These are phyloP conservation scores for Kappamyces sp. DNA, from an alignment of 192 early-diverging fungal species.

Conservation along the genomic window DNA sequence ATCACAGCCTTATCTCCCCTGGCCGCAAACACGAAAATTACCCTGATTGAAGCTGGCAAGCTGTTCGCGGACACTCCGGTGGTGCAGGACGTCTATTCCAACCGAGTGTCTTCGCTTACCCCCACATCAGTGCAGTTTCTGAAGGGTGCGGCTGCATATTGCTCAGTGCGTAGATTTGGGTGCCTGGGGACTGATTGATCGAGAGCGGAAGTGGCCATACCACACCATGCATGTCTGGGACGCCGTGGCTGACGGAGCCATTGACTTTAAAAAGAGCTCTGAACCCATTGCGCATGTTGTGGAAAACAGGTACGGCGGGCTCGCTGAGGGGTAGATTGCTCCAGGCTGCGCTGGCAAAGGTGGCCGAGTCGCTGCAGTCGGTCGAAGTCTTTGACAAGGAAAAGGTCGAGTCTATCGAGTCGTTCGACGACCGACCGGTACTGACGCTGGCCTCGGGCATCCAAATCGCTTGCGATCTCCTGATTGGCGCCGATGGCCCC, in stretches of 20 bases:
- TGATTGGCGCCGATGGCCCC: constrained; percentile 84
- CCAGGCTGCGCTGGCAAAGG: constrained; percentile 60
- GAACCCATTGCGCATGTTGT: constrained; percentile 71
- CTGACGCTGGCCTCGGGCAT: constrained; percentile 25
- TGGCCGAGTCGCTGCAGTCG: constrained; percentile 24
- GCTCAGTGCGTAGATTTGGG: constrained; percentile 43
- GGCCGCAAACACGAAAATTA: constrained; percentile 44
- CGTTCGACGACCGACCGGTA: constrained; percentile 11
- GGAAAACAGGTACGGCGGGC: constrained; percentile 53
- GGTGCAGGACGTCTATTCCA: constrained; percentile 54
- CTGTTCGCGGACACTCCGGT: constrained; percentile 52
- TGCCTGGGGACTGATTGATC: constrained; percentile 59
- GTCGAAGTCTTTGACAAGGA: constrained; percentile 65
- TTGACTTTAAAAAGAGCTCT: constrained; percentile 49
- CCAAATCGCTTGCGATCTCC: background rate
- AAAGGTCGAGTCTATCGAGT: constrained; percentile 56
- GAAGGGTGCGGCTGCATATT: constrained; percentile 12
- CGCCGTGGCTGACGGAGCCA: constrained; percentile 54
- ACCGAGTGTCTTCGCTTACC: constrained; percentile 79
- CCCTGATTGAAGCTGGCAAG: constrained; percentile 76
- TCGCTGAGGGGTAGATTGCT: constrained; percentile 40
- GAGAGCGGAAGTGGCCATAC: constrained; percentile 57
- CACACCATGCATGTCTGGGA: constrained; percentile 75
- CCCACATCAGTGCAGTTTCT: constrained; percentile 59
- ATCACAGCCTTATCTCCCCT: constrained; percentile 18